Base-by-base conservation (phyloP, 176 grass and related monocot species). In the Avena insularis region DNA sequence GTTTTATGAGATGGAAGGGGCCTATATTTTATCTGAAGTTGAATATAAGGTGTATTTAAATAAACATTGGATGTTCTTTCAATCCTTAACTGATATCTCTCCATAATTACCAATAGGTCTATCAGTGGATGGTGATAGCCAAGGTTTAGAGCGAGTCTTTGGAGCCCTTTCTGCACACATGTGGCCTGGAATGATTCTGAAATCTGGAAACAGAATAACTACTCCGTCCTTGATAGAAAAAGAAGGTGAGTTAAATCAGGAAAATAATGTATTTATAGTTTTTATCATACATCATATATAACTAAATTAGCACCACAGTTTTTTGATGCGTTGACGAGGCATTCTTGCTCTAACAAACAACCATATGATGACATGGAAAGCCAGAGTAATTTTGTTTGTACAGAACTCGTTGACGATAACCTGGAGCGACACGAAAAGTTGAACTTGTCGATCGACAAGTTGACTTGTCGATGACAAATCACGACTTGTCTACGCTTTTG, bases 141-240 rank as follows among this genome's bases (percentile, higher is more conserved):
- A 99, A 94, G 97, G 97, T 50, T 66, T 96, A 74, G 97, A 99
- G 70, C 87, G 97, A 83, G 79, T 99, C 12, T 79, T 91, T 75
- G 97, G 97, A 85, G 97, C 89, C 36, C 88, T 99, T 86, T 96
- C 92, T 87, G 97, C 94, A 58, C 90, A 99, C 56, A 93, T 96
- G 97, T 99, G 97, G 94, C 94, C 94, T 87, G 97, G 97, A 87
- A 99, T 99, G 97, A 87, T 93, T 90, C 72, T 96, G 17, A 99
- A 94, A 88, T 96, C 97, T 75, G 94, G 97, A 89, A 99, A 90
- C 27, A 93, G 71, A 87, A 89, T 94, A 43, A 84, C 46, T n/a
- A 64, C 25, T 54, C 94, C 94, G 81, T 92, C 91, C 71, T 86
- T 96, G 90, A 62, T 87, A 17, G 90, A 94, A 82, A 94, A 96